Conservation (phyloP, 805 yeast species). For the Kurtzmaniella fragi region DNA sequence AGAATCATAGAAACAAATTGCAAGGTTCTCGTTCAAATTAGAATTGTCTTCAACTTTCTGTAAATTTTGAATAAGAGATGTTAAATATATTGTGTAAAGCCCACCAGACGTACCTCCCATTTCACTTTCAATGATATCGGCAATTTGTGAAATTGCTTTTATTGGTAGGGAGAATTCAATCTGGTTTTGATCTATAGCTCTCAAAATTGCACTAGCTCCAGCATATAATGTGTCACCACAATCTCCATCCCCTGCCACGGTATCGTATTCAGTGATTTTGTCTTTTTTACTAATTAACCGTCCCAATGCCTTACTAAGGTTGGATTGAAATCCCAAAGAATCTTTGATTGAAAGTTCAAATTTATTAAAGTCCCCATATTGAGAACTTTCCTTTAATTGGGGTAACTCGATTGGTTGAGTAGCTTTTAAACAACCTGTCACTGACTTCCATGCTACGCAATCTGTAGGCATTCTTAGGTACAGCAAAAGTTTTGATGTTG, state of each 20-base stretch:
- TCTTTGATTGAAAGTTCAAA: constrained; percentile 15
- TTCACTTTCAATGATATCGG: constrained; percentile 24
- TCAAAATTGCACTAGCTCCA: constrained; percentile 25
- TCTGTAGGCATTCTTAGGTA: constrained; percentile 24
- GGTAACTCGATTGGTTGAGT: constrained; percentile 18
- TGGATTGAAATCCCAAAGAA: constrained; percentile 10
- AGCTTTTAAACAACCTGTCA: constrained; percentile 7
- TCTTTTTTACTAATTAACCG: constrained; percentile 28
- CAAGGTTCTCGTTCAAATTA: constrained; percentile 5
- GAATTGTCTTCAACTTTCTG: constrained; percentile 9
- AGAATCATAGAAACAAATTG: constrained; percentile 17
- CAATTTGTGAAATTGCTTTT: constrained; percentile 14
- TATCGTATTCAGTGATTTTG: constrained; percentile 35
- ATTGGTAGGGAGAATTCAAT: constrained; percentile 20
- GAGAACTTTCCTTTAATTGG: constrained; percentile 19
- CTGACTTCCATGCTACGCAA: constrained; percentile 27
- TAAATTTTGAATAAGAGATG: constrained; percentile 15
- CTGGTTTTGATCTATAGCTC: constrained; percentile 14
- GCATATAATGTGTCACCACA: constrained; percentile 34
- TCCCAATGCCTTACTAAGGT: constrained; percentile 19
- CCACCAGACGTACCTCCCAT: constrained; percentile 40
- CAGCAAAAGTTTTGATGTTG: constrained; percentile 17
- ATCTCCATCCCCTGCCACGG: constrained; percentile 41
- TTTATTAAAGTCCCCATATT: constrained; percentile 15
- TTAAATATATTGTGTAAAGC: constrained; percentile 27